These are phyloP conservation scores for Fraxinus baroniana DNA, from an alignment of 305 asterid species.

Conservation along the genomic window DNA sequence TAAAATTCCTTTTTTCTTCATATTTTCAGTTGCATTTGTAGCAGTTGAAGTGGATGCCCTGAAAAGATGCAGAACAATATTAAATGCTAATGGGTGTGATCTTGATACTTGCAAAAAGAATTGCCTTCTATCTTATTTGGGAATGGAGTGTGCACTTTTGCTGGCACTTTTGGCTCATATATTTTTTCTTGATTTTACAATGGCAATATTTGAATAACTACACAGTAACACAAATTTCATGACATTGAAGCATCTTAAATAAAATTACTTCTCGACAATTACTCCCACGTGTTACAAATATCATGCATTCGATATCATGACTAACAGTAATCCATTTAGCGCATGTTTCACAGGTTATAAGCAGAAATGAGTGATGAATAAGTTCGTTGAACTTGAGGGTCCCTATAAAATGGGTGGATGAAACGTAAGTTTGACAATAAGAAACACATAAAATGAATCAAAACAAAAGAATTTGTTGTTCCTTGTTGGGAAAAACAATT, in stretches of 20 bases:
- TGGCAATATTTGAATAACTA: background rate
- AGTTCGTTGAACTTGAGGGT: background rate
- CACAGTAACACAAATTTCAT: background rate
- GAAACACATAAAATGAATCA: background rate
- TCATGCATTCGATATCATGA: background rate
- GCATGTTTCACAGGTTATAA: background rate
- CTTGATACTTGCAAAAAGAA: slow-evolving; percentile 2
- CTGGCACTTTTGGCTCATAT: background rate
- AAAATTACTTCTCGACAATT: background rate
- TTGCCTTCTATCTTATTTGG: slow-evolving; percentile 10
- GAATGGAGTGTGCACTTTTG: slow-evolving; percentile 13
- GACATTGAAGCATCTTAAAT: background rate
- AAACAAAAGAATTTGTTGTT: background rate
- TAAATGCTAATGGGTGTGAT: background rate
- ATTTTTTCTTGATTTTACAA: slow-evolving; percentile 18
- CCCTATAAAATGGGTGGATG: background rate
- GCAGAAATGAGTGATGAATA: background rate
- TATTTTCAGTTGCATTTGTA: background rate
- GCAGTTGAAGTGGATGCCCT: slow-evolving; percentile 7
- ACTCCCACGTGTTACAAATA: background rate
- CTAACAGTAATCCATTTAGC: background rate
- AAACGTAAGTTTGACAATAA: background rate
- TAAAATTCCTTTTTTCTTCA: background rate
- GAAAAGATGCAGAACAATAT: background rate
- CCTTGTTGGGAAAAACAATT: no score